A percentile compares a stretch with the other conserved stretches of the same genome.
Evolutionary conservation across 495 filamentous ascomycete species (phyloP).

Genomic region (Penicillium ucsense): DNA sequence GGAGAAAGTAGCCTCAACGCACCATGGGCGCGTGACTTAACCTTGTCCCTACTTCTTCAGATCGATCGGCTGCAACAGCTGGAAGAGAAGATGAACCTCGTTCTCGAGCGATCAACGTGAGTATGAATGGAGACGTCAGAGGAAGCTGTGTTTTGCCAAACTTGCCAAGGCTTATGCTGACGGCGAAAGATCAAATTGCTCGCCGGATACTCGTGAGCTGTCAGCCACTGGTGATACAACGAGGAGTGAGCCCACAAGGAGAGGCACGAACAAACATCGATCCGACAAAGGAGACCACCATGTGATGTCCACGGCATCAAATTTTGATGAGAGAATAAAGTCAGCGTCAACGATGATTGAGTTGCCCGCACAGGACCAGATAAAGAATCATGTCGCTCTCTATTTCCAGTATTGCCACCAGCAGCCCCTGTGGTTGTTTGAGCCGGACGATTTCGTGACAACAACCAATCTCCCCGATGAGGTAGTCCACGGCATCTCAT

Average conservation of each 20-base stretch:
- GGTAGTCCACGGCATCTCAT: conserved; percentile 28
- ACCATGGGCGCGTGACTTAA: too few relatives aligned
- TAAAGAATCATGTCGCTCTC: conserved; percentile 20
- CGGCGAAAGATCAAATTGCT: conserved; percentile 7
- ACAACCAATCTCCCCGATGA: conserved; percentile 20
- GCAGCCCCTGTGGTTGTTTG: conserved; percentile 37
- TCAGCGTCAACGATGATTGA: not conserved
- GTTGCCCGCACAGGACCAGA: conserved; percentile 13
- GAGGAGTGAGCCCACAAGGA: too few relatives aligned
- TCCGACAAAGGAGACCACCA: too few relatives aligned
- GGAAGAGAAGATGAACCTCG: conserved; percentile 33
- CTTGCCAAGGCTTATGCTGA: not conserved
- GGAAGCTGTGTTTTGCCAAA: too few relatives aligned
- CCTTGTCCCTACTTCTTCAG: conserved; percentile 5
- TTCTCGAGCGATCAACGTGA: conserved; percentile 25
- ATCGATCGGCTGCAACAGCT: conserved; percentile 31
- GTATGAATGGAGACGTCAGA: not conserved
- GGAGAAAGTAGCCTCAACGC: not conserved
- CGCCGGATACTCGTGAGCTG: not conserved
- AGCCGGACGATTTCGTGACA: conserved; percentile 23
- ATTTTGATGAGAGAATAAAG: too few relatives aligned
- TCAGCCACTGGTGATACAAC: too few relatives aligned
- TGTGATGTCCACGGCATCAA: too few relatives aligned
- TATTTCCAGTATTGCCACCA: conserved; percentile 37
- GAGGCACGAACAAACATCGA: too few relatives aligned